phyloP scores from a whole-genome alignment of 495 filamentous ascomycete genomes.

The Pseudoneurospora amorphoporcata region DNA sequence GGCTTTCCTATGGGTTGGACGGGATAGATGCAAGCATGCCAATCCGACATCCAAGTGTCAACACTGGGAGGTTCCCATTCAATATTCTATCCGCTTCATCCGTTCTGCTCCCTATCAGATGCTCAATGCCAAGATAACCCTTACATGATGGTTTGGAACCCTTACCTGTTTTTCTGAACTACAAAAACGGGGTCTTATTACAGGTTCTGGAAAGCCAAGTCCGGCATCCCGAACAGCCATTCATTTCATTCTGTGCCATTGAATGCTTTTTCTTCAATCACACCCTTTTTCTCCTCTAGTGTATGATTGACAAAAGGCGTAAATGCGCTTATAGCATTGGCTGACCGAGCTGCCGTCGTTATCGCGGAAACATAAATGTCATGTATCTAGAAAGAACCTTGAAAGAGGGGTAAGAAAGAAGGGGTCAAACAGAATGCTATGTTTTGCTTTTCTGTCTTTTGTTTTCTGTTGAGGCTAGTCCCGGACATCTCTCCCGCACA shows the following conservation, averaged over 20 bases:
- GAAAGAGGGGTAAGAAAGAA: not conserved
- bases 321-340: not conserved
- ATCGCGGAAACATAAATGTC: not conserved
- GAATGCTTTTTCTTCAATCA: not conserved
- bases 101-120: not conserved
- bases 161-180: not conserved
- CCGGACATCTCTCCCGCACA: not conserved
- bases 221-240: not conserved
- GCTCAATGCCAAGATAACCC: not conserved
- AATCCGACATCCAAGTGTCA: not conserved
- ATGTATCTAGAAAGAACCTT: not conserved
- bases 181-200: not conserved
- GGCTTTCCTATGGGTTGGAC: not conserved
- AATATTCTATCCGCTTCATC: not conserved
- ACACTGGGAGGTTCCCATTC: not conserved
- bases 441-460: not conserved
- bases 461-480: not conserved
- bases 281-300: not conserved
- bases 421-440: not conserved
- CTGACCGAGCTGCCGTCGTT: not conserved
- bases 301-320: not conserved
- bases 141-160: not conserved
- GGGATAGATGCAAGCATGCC: not conserved
- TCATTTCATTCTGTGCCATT: not conserved
- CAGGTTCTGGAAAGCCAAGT: not conserved